Evolutionary conservation across 805 yeast genomes (phyloP).

Genomic region (Grigorovia jiainica): DNA sequence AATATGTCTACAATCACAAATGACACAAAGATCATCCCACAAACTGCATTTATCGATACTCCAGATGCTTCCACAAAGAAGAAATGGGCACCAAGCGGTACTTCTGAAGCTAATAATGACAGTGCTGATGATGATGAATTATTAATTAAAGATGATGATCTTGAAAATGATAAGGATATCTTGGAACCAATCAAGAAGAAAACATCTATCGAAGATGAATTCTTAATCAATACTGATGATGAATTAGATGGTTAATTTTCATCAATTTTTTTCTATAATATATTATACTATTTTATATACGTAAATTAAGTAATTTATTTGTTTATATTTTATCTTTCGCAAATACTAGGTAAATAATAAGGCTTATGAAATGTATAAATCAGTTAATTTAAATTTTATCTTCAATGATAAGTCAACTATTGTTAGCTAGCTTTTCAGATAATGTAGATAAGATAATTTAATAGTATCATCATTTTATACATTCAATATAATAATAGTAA

Average conservation of each 20-base stretch:
- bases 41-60: constrained; percentile 26
- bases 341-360: too few species aligned
- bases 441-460: constrained; percentile 29
- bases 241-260: constrained; percentile 15
- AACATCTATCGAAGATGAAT: constrained; percentile 16
- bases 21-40: constrained; percentile 19
- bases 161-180: constrained; percentile 13
- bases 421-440: constrained; percentile 24
- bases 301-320: too few species aligned
- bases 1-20: constrained; percentile 7
- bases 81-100: constrained; percentile 11
- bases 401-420: constrained; percentile 9
- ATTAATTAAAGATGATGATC: too few species aligned
- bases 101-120: constrained; percentile 3
- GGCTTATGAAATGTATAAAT: neutral
- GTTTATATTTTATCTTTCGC: too few species aligned
- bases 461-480: constrained; percentile 16
- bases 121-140: constrained; percentile 12
- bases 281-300: too few species aligned
- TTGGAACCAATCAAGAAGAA: neutral
- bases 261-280: too few species aligned
- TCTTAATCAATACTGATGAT: constrained; percentile 26
- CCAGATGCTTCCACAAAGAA: constrained; percentile 16
- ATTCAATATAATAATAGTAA: neutral
- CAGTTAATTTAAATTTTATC: constrained; percentile 4